Evolutionary conservation across 257 asterid genomes (phyloP).

Genomic region (Solanum medicagineum): DNA sequence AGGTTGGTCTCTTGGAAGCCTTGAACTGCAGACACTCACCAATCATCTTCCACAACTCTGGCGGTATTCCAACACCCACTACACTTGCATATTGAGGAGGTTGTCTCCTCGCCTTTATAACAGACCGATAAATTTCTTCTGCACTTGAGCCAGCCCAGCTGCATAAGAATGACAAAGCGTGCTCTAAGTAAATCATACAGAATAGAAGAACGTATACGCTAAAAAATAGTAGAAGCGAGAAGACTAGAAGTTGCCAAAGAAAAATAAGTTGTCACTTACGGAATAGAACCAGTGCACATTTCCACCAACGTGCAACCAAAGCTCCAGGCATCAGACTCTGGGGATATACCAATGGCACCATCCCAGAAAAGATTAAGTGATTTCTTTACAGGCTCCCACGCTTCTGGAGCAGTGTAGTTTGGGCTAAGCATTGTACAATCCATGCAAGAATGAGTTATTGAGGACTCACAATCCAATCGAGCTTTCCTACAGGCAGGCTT

Average conservation of each 20-base stretch:
- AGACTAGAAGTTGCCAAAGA: neutral
- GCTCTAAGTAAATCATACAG: neutral
- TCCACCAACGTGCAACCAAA: conserved; percentile 97
- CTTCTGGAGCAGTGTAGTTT: conserved; percentile 96
- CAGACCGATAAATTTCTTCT: conserved; percentile 84
- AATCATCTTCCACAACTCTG: conserved; percentile 98
- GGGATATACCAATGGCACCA: conserved; percentile 92
- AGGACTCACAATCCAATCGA: conserved; percentile 61
- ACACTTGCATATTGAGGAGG: conserved; percentile 98
- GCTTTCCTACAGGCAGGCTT: conserved; percentile 78
- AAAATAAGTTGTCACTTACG: conserved; percentile 50
- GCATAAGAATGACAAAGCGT: conserved; percentile 17
- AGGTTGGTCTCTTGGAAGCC: conserved; percentile 82
- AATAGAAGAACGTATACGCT: neutral
- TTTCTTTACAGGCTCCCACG: conserved; percentile 97
- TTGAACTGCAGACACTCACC: conserved; percentile 97
- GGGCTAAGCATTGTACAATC: conserved; percentile 99
- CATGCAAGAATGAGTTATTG: conserved; percentile 91
- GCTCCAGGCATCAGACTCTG: conserved; percentile 99
- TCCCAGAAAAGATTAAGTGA: conserved; percentile 94
- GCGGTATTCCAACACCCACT: conserved; percentile 95
- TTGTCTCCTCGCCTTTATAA: conserved; percentile 70
- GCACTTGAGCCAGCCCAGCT: conserved; percentile 93
- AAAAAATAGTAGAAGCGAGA: neutral
- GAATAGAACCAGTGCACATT: conserved; percentile 98